phyloP scores from a whole-genome alignment of 176 grass and related monocot species.

The Phoenix dactylifera region DNA sequence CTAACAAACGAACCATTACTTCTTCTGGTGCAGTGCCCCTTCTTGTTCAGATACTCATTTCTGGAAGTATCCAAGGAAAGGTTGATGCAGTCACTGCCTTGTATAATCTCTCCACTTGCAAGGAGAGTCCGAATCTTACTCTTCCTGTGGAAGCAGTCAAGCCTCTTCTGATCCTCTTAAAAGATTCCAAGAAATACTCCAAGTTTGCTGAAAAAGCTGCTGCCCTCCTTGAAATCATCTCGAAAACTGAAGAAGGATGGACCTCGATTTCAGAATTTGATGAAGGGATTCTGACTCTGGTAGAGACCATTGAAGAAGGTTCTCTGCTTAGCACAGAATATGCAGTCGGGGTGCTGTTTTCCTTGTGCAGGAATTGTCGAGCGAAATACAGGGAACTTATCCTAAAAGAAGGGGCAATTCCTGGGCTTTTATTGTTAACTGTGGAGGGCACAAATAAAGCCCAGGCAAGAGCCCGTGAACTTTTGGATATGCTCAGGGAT shows the following conservation, averaged over 20 bases:
- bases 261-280: conserved; percentile 12
- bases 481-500: conserved; percentile 18
- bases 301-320: conserved; percentile 21
- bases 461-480: not conserved
- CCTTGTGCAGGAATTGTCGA: conserved; percentile 11
- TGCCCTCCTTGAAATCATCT: conserved; percentile 13
- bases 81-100: conserved; percentile 18
- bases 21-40: conserved; percentile 14
- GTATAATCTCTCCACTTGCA: conserved; percentile 20
- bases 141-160: conserved; percentile 18
- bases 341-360: conserved; percentile 17
- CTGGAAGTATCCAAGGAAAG: conserved; percentile 21
- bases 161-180: conserved; percentile 14
- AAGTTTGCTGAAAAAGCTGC: conserved; percentile 23
- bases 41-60: conserved; percentile 19
- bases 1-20: conserved; percentile 17
- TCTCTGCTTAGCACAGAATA: conserved; percentile 15
- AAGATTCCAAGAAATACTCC: conserved; percentile 21
- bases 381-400: conserved; percentile 8
- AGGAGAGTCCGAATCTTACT: conserved; percentile 1
- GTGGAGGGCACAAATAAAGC: conserved; percentile 18
- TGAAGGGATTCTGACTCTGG: conserved; percentile 14
- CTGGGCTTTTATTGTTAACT: conserved; percentile 14
- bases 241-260: conserved; percentile 16
- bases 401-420: conserved; percentile 17